phyloP scores from a whole-genome alignment of 1,139 yeast species.

The Suhomyces panamericanus region DNA sequence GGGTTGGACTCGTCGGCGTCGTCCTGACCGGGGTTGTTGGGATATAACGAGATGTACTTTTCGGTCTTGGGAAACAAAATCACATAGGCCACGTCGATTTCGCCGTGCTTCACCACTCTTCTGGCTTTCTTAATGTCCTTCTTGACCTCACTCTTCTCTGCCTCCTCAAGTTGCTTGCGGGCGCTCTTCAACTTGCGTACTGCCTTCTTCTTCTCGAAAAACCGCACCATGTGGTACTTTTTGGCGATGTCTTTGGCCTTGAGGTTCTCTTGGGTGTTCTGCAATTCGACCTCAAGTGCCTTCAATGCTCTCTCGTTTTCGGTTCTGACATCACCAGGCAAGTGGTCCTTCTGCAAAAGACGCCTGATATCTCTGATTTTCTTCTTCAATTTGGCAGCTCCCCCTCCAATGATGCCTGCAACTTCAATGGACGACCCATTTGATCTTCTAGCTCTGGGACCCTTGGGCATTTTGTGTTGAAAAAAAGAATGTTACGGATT shows the following conservation, averaged over 20 bases:
- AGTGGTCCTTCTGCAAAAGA: conserved; percentile 56
- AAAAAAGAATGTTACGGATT: neutral
- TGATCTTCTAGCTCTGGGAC: conserved; percentile 15
- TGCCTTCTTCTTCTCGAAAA: conserved; percentile 90
- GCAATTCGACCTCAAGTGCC: conserved; percentile 68
- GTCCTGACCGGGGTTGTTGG: conserved; percentile 32
- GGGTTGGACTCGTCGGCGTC: conserved; percentile 32
- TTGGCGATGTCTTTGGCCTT: conserved; percentile 62
- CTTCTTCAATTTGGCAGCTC: conserved; percentile 64
- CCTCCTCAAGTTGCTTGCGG: conserved; percentile 45
- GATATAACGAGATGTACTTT: conserved; percentile 81
- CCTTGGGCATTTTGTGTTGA: conserved; percentile 18
- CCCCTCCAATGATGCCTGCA: conserved; percentile 35
- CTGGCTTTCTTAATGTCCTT: conserved; percentile 55
- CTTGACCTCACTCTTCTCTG: conserved; percentile 42
- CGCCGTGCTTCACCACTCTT: conserved; percentile 55
- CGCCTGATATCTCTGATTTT: conserved; percentile 86
- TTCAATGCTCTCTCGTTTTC: conserved; percentile 87
- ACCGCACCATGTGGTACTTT: conserved; percentile 91
- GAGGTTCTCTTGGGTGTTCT: conserved; percentile 49
- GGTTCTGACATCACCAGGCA: conserved; percentile 73
- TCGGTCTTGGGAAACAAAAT: conserved; percentile 75
- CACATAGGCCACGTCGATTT: conserved; percentile 75
- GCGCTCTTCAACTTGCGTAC: conserved; percentile 68
- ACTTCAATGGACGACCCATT: conserved; percentile 25